These are phyloP conservation scores for Tulasnella sp. DNA, from an alignment of 768 basidiomycete genomes.

Conservation along the genomic window DNA sequence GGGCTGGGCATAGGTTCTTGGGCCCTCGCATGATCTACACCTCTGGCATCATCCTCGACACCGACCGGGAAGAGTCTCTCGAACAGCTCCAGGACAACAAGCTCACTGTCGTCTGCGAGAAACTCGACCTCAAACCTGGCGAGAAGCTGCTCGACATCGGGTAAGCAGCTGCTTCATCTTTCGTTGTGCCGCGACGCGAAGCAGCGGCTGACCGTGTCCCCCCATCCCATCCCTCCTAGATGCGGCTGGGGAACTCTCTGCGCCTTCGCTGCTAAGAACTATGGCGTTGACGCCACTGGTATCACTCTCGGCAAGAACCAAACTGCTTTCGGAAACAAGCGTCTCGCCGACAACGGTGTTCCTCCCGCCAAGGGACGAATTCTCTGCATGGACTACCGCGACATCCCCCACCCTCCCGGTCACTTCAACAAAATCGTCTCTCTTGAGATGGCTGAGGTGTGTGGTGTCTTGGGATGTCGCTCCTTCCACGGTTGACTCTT, in stretches of 20 bases:
- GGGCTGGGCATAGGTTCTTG: constrained; percentile 56
- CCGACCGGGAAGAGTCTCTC: constrained; percentile 64
- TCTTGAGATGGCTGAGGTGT: constrained; percentile 94
- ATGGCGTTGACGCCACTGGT: constrained; percentile 90
- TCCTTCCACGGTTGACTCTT: not conserved
- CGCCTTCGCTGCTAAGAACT: constrained; percentile 95
- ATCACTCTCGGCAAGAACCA: constrained; percentile 89
- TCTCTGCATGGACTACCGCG: constrained; percentile 85
- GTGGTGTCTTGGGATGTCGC: constrained; percentile 9
- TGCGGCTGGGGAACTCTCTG: constrained; percentile 96
- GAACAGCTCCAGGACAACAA: constrained; percentile 99
- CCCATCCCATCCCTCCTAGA: not conserved
- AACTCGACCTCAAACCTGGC: constrained; percentile 75
- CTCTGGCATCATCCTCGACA: constrained; percentile 70
- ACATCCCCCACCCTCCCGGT: constrained; percentile 54
- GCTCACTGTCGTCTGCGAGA: constrained; percentile 87
- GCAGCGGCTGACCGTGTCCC: not conserved
- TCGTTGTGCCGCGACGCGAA: not conserved
- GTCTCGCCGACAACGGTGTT: constrained; percentile 72
- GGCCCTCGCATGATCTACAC: constrained; percentile 98
- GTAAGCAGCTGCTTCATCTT: not conserved
- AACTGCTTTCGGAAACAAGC: constrained; percentile 80
- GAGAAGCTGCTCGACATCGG: constrained; percentile 83
- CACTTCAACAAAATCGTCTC: constrained; percentile 87
- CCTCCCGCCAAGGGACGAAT: constrained; percentile 68